A percentile compares a stretch with the other conserved stretches of the same genome.
phyloP scores from a whole-genome alignment of 75 land plant species.

The Sequoia sempervirens region DNA sequence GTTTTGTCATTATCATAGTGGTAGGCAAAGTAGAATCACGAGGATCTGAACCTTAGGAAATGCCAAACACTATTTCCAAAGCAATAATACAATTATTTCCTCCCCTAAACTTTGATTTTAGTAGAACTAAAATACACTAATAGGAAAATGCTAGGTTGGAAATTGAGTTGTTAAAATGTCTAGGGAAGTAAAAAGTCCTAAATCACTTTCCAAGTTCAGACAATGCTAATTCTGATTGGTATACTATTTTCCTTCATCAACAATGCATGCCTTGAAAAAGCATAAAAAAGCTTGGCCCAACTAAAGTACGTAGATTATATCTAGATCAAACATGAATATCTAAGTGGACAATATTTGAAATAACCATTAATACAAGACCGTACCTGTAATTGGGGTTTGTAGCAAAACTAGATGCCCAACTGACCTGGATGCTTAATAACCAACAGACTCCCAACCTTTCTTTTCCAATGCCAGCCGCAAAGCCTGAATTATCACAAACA shows the following conservation, averaged over 20 bases:
- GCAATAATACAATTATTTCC: not conserved
- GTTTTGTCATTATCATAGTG: not conserved
- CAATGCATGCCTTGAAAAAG: not conserved
- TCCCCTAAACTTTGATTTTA: not conserved
- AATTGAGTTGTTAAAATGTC: not conserved
- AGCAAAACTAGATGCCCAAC: not conserved
- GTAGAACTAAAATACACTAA: not conserved
- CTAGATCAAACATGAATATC: not conserved
- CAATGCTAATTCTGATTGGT: not conserved
- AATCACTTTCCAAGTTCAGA: not conserved
- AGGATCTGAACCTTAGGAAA: not conserved
- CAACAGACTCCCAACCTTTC: slow-evolving; percentile 77
- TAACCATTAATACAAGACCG: not conserved
- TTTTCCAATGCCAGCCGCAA: slow-evolving; percentile 67
- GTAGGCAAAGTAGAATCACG: not conserved
- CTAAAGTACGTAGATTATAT: not conserved
- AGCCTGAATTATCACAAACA: slow-evolving; percentile 43
- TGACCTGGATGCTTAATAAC: slow-evolving; percentile 14
- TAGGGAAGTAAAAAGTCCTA: not conserved
- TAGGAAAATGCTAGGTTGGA: not conserved
- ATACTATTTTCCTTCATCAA: not conserved
- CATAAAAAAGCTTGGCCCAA: not conserved
- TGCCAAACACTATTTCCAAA: not conserved
- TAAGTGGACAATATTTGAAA: not conserved
- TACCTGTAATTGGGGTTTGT: not conserved